phyloP scores from a whole-genome alignment of 768 basidiomycete genomes.

The Nidula microcarpa region DNA sequence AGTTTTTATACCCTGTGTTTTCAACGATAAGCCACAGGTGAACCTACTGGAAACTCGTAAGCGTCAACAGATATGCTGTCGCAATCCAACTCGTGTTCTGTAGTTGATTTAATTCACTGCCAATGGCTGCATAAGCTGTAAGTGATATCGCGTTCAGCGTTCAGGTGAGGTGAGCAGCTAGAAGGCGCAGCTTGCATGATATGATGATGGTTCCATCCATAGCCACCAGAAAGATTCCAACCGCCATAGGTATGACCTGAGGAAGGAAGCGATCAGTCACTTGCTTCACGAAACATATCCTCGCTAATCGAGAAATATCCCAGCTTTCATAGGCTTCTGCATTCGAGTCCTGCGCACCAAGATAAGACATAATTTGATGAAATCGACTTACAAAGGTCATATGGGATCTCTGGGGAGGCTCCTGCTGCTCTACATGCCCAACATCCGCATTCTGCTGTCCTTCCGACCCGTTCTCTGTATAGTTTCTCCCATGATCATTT shows the following conservation, averaged over 20 bases:
- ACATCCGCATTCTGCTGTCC: background rate
- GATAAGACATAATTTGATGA: background rate
- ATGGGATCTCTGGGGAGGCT: background rate
- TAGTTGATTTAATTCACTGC: constrained; percentile 56
- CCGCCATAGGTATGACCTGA: constrained; percentile 43
- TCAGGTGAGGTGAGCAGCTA: background rate
- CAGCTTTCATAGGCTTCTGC: background rate
- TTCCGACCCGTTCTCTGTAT: background rate
- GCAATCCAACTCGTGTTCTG: constrained; percentile 69
- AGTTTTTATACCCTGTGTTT: background rate
- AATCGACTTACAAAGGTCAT: background rate
- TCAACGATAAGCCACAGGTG: background rate
- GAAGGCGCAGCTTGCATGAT: constrained; percentile 25
- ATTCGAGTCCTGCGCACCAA: background rate
- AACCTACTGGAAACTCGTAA: constrained; percentile 57
- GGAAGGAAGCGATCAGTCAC: background rate
- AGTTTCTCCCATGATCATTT: background rate
- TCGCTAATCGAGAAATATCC: background rate
- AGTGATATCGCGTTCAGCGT: background rate
- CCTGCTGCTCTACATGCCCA: background rate
- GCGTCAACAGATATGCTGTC: constrained; percentile 58
- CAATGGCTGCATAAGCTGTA: constrained; percentile 50
- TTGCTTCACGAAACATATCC: background rate
- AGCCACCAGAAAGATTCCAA: constrained; percentile 44
- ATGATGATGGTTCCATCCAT: constrained; percentile 50